Evolutionary conservation across 23 red algal species (phyloP).

Genomic region (Rhodosorus marinus): DNA sequence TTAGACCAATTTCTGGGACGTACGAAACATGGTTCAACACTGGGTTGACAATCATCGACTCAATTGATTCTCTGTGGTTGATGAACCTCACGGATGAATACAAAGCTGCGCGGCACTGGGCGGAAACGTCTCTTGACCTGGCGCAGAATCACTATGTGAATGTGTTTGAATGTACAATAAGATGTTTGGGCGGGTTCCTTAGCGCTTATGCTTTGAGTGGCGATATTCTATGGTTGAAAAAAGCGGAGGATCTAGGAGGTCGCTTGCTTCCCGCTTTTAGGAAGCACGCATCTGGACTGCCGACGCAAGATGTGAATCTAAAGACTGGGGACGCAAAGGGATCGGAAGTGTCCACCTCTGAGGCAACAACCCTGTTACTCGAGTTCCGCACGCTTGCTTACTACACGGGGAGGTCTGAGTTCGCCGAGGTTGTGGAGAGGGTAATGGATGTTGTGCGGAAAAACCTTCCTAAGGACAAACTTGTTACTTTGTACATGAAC

Average conservation of each 20-base stretch:
- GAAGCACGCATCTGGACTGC: neutral
- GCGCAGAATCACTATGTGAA: constrained; percentile 1
- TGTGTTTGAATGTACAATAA: constrained; percentile 11
- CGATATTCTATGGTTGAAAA: constrained; percentile 25
- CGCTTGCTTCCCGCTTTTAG: constrained; percentile 17
- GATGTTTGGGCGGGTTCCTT: constrained; percentile 11
- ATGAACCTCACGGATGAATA: constrained; percentile 10
- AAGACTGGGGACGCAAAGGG: neutral
- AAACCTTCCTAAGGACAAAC: neutral
- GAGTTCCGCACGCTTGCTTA: neutral
- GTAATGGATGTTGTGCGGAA: neutral
- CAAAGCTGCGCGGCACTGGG: constrained; percentile 1
- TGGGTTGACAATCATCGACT: constrained; percentile 17
- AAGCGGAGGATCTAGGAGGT: constrained; percentile 17
- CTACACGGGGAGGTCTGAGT: neutral
- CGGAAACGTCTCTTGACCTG: neutral
- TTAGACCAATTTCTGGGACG: constrained; percentile 2
- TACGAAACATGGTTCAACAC: neutral
- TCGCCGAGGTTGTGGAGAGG: neutral
- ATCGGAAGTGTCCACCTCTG: neutral
- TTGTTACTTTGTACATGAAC: neutral
- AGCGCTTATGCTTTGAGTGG: constrained; percentile 10
- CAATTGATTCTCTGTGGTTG: constrained; percentile 15
- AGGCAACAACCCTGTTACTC: neutral
- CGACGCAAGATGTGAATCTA: neutral